A percentile compares a stretch with the other conserved stretches of the same genome.
phyloP scores from a whole-genome alignment of 2,329 filamentous ascomycete species.

The Aspergillus glaucus region DNA sequence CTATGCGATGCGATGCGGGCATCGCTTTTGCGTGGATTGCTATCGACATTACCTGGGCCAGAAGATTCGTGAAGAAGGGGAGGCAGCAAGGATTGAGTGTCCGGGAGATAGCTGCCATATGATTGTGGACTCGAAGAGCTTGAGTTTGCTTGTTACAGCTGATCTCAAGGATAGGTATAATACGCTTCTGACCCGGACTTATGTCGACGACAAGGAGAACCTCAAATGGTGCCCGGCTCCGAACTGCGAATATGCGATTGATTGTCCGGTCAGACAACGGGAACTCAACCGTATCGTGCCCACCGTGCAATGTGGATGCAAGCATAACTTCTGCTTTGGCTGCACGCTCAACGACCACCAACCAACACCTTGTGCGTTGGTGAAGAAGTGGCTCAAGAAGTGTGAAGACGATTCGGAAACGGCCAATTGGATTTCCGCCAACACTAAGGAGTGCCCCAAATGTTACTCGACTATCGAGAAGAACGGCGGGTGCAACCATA shows the following conservation, averaged over 20 bases:
- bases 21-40: constrained; percentile 88
- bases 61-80: constrained; percentile 92
- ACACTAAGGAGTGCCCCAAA: constrained; percentile 96
- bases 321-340: constrained; percentile 89
- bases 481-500: constrained; percentile 96
- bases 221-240: constrained; percentile 97
- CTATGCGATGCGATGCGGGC: constrained; percentile 91
- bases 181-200: constrained; percentile 81
- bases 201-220: constrained; percentile 92
- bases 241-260: constrained; percentile 90
- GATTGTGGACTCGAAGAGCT: constrained; percentile 83
- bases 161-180: constrained; percentile 64
- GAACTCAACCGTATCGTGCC: constrained; percentile 81
- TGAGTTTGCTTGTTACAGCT: constrained; percentile 64
- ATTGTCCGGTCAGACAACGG: constrained; percentile 81
- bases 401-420: constrained; percentile 98
- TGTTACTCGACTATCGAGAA: constrained; percentile 98
- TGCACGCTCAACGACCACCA: constrained; percentile 87
- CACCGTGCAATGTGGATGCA: constrained; percentile 79
- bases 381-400: constrained; percentile 96
- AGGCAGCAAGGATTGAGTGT: constrained; percentile 90
- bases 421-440: constrained; percentile 98
- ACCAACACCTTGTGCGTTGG: constrained; percentile 81
- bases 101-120: constrained; percentile 80
- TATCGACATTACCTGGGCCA: constrained; percentile 85